phyloP scores from a whole-genome alignment of 768 basidiomycete species.

The Lepiota brunneoincarnata region DNA sequence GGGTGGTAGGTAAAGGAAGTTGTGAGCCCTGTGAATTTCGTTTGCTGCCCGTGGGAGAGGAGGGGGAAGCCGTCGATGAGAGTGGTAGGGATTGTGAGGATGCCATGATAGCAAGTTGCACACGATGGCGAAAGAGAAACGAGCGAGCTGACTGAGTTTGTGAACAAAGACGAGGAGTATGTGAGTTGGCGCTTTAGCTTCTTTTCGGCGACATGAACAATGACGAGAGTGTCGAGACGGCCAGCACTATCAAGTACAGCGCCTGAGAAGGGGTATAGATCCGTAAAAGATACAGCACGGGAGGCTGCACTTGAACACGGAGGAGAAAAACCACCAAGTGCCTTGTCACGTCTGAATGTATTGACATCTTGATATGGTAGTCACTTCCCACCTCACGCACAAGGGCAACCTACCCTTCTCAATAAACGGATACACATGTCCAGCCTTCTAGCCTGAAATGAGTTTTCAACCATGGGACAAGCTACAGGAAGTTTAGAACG shows the following conservation, averaged over 20 bases:
- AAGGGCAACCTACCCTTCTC: too few species aligned
- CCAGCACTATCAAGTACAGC: background rate
- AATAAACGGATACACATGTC: too few species aligned
- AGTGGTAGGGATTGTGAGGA: conserved; percentile 23
- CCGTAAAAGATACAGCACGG: background rate
- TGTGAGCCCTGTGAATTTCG: conserved; percentile 27
- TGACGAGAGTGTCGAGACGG: too few species aligned
- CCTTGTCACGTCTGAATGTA: background rate
- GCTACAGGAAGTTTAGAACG: too few species aligned
- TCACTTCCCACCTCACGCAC: background rate
- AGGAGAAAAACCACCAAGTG: background rate
- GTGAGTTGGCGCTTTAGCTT: background rate
- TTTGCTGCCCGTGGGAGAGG: conserved; percentile 17
- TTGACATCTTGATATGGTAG: background rate
- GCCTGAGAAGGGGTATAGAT: background rate
- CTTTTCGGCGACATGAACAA: conserved; percentile 3
- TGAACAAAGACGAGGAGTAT: background rate
- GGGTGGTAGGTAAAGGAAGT: conserved; percentile 32
- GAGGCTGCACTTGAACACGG: background rate
- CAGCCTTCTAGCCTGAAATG: too few species aligned
- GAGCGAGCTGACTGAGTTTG: background rate
- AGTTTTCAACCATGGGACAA: too few species aligned
- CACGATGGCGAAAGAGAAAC: background rate
- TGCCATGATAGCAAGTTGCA: conserved; percentile 14
- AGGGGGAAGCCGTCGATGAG: conserved; percentile 21